Evolutionary conservation across 371 early-diverging fungal genomes (phyloP).

Genomic region (Mortierella sp.): DNA sequence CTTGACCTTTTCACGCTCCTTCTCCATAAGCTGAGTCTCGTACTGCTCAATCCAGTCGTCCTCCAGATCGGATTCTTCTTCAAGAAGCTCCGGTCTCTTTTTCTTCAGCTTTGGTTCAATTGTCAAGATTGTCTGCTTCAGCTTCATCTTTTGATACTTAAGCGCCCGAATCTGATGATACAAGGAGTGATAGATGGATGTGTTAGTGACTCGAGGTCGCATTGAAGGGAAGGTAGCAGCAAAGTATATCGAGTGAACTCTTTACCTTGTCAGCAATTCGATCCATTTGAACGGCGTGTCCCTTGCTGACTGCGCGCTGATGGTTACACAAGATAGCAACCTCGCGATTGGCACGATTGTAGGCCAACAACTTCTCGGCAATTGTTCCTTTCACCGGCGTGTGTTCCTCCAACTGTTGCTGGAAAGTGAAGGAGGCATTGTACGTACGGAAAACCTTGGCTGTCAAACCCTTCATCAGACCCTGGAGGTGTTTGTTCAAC

Average conservation of each 20-base stretch:
- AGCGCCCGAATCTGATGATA: constrained; percentile 68
- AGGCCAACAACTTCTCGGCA: constrained; percentile 90
- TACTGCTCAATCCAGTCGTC: constrained; percentile 81
- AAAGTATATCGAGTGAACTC: no score
- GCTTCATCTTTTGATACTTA: constrained; percentile 84
- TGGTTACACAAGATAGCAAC: constrained; percentile 98
- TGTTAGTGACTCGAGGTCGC: neutral
- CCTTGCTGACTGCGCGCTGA: constrained; percentile 90
- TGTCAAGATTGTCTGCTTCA: constrained; percentile 72
- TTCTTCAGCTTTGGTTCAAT: constrained; percentile 82
- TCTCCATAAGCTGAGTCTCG: constrained; percentile 64
- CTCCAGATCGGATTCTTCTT: constrained; percentile 82
- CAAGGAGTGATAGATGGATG: neutral
- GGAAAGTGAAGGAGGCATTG: constrained; percentile 96
- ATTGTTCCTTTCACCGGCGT: constrained; percentile 78
- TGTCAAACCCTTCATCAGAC: constrained; percentile 90
- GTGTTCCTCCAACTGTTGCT: constrained; percentile 79
- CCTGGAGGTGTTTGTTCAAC: constrained; percentile 90
- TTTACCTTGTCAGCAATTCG: constrained; percentile 81
- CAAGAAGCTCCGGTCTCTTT: constrained; percentile 69
- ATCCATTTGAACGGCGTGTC: constrained; percentile 81
- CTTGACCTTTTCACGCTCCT: constrained; percentile 68
- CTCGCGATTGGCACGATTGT: constrained; percentile 95
- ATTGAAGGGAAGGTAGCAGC: no score
- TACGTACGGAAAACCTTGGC: constrained; percentile 99